phyloP scores from a whole-genome alignment of 495 filamentous ascomycete species.

The Daldinia concentrica region DNA sequence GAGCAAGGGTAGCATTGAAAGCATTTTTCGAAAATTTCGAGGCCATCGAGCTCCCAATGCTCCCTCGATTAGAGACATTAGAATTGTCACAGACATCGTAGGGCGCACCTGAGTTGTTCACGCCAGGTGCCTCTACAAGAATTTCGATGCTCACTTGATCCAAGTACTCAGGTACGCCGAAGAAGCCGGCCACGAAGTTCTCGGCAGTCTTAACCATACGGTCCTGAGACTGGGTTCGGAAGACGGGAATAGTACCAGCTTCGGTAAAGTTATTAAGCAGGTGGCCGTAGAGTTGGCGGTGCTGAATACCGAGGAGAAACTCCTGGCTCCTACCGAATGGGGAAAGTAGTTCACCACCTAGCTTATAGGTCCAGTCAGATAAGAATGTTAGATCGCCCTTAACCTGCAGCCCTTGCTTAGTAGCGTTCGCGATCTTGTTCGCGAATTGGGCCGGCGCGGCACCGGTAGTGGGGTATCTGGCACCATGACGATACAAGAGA shows the following conservation, averaged over 20 bases:
- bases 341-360: conserved; percentile 63
- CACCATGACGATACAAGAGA: conserved; percentile 47
- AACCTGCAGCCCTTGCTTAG: conserved; percentile 46
- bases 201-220: conserved; percentile 53
- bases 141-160: conserved; percentile 51
- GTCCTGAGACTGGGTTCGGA: conserved; percentile 51
- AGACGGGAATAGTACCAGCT: conserved; percentile 47
- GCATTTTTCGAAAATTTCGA: conserved; percentile 33
- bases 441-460: conserved; percentile 42
- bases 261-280: conserved; percentile 54
- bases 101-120: conserved; percentile 47
- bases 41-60: conserved; percentile 46
- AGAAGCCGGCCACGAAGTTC: conserved; percentile 54
- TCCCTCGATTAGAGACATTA: conserved; percentile 41
- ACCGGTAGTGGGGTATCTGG: conserved; percentile 43
- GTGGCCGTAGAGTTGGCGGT: conserved; percentile 57
- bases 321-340: conserved; percentile 50
- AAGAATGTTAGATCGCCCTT: conserved; percentile 60
- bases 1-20: conserved; percentile 42
- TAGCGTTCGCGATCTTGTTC: conserved; percentile 45
- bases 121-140: conserved; percentile 44
- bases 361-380: conserved; percentile 61
- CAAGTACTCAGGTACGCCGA: conserved; percentile 51
- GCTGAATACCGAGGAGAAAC: conserved; percentile 52
- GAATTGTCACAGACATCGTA: conserved; percentile 49